Base-by-base conservation (phyloP, 1,284 basidiomycete species). In the Sporisorium exsertum region DNA sequence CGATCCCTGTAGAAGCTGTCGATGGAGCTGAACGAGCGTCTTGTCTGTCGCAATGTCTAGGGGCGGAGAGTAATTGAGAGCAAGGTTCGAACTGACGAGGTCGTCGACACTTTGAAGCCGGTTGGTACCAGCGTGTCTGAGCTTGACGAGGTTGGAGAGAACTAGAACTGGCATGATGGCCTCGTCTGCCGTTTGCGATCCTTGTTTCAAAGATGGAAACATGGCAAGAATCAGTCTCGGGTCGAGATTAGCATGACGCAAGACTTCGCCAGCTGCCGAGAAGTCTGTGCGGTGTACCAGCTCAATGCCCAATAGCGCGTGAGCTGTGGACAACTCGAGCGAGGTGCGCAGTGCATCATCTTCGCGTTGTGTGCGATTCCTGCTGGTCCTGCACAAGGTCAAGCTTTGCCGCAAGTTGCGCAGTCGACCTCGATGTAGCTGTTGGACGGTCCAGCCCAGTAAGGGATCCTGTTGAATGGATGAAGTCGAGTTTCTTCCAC, bases 1-100 rank as follows among this genome's bases (percentile, higher is more conserved):
- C 5, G 80, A 69, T 18, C 79, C 52, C 7, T 24, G 32, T 18
- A 55, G 6, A 13, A 70, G 50, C 8, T 56, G 20, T 12, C 27
- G 5, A 12, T 20, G 59, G 22, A 70, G 62, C 46, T 42, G 50
- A 3, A 27, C 13, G 6, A 84, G 72, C 18, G 40, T 29, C 2
- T 60, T 58, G 40, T 81, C 73, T 16, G 49, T 32, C 4, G 56
- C 27, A 8, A 69, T 32, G 5, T 74, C 56, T 47, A 82, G 33
- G 0, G 67, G 70, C 8, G 81, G 79, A 2, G 58, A 61, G 45
- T 84, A 84, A 51, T 81, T 84, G 24, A 71, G 37, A 0, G 27
- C 45, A 35, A 83, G 61, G 46, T 80, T 80, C 22, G 63, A 58
- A 5, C 6, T 24, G 13, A 80, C 47, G 15, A 72, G 32, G 0